Conservation (phyloP, 1,284 basidiomycete species). For the Volvariella volvacea region DNA sequence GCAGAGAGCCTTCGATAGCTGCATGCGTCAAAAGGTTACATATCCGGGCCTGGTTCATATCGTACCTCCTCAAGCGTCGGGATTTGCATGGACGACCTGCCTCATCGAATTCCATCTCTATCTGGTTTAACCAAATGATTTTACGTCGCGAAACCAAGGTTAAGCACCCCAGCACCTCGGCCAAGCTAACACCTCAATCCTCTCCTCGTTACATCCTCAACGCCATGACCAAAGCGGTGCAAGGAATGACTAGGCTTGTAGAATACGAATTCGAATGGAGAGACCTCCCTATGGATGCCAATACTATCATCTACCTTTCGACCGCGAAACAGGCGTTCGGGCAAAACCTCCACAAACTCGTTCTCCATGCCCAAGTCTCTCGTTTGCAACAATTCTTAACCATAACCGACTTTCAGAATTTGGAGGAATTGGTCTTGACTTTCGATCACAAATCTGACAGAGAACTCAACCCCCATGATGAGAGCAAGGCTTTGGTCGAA, state of each 20-base stretch:
- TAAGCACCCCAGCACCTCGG: slow-evolving; percentile 1
- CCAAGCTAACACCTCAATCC: slow-evolving; percentile 4
- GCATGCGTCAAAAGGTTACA: slow-evolving; percentile 21
- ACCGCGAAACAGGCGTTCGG: slow-evolving; percentile 19
- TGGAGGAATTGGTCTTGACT: slow-evolving; percentile 22
- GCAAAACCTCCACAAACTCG: slow-evolving; percentile 23
- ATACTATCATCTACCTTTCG: slow-evolving; percentile 20
- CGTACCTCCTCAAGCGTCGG: slow-evolving; percentile 22
- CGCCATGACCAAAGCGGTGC: slow-evolving; percentile 22
- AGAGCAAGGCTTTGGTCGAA: slow-evolving; percentile 3
- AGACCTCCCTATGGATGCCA: slow-evolving; percentile 22
- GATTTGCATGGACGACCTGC: slow-evolving; percentile 3
- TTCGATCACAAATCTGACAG: slow-evolving; percentile 16
- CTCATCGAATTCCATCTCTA: too few species aligned
- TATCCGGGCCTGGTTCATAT: slow-evolving; percentile 31
- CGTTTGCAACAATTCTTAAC: slow-evolving; percentile 23
- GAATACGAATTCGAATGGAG: slow-evolving; percentile 29
- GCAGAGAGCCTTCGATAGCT: slow-evolving; percentile 8
- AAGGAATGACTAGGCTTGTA: slow-evolving; percentile 23
- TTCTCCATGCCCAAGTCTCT: slow-evolving; percentile 20
- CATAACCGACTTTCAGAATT: slow-evolving; percentile 21
- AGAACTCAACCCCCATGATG: background rate
- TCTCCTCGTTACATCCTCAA: slow-evolving; percentile 16
- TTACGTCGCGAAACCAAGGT: slow-evolving; percentile 1
- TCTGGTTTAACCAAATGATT: too few species aligned